Conservation (phyloP, 148 eudicot species). For the Rhododendron williamsianum region DNA sequence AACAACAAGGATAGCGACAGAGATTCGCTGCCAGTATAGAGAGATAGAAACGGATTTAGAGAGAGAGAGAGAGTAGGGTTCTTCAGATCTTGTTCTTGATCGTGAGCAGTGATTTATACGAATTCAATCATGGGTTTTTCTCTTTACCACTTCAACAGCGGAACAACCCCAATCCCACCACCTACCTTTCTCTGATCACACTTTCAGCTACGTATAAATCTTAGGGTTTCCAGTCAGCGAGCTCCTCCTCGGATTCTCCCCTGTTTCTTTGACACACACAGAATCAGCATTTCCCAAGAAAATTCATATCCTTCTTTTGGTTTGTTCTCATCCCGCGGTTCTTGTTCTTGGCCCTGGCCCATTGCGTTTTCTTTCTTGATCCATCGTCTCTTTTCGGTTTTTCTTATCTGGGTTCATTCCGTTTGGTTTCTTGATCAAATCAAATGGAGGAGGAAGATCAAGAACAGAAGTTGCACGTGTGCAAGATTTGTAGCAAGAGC, state of each 20-base stretch:
- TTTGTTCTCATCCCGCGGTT: background rate
- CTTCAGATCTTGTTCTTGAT: slow-evolving; percentile 12
- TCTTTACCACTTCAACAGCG: background rate
- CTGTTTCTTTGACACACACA: background rate
- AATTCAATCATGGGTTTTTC: background rate
- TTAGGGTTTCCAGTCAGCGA: background rate
- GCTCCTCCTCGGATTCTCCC: too few species aligned
- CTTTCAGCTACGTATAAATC: background rate
- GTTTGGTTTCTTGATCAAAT: slow-evolving; percentile 4
- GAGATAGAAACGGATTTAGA: background rate
- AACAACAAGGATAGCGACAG: background rate
- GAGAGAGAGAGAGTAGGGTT: slow-evolving; percentile 4
- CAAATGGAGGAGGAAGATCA: slow-evolving; percentile 29
- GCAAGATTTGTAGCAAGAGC: slow-evolving; percentile 40
- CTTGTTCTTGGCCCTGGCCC: background rate
- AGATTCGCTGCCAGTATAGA: background rate
- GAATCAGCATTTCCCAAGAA: background rate
- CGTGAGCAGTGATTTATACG: background rate
- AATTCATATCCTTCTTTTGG: background rate
- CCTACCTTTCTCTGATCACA: background rate
- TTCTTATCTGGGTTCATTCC: slow-evolving; percentile 17
- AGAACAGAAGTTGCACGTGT: slow-evolving; percentile 23
- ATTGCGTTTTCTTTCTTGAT: background rate
- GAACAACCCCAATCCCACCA: background rate
- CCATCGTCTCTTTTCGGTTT: background rate